Base-by-base conservation (phyloP, 1,284 basidiomycete species). In the Ustilago crameri region DNA sequence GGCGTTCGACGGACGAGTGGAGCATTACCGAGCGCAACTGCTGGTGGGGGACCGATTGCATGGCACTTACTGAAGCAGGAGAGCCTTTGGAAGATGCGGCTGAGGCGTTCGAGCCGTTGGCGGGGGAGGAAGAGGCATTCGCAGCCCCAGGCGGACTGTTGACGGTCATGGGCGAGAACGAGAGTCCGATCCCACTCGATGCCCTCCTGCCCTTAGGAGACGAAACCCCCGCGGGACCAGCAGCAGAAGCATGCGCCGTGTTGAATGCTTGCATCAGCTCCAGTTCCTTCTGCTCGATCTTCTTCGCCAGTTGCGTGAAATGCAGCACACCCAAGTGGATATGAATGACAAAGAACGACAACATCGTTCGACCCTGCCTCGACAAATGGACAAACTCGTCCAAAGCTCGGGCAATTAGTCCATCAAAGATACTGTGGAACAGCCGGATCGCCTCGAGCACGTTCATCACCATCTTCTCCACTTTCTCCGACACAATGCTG, bases 391-490 rank as follows among this genome's bases (percentile, higher is more conserved):
- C 62, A 41, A 68, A 74, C 32, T 74, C 71, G 26, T 69, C 71
- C 42, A 65, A 23, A 24, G 66, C 71, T 3, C 59, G n/a, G 1
- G 58, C 40, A 14, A 74, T 70, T 8, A 74, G 40, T 26, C 60
- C 48, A 38, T 70, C 71, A 41, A 74, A 74, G 35, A 74, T 74
- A 41, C 41, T 64, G 46, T 74, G 71, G 34, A 74, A 74, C 24
- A 74, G 35, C 2, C 66, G 38, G 5, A 74, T 51, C 5, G 66
- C 62, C 14, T 74, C 71, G 22, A 74, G 41, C 5, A 73, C 60
- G 35, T 73, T 73, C 56, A 65, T 64, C 20, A 68, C 65, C 70
- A 73, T 64, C 61, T 62, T 73, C 15, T 73, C 70, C 27, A 65
- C 47, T n/a, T 44, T 41, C 9, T 73, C 65, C 5, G 53, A 48